phyloP scores from a whole-genome alignment of 441 rosid genomes.

The Croton laevigatus region DNA sequence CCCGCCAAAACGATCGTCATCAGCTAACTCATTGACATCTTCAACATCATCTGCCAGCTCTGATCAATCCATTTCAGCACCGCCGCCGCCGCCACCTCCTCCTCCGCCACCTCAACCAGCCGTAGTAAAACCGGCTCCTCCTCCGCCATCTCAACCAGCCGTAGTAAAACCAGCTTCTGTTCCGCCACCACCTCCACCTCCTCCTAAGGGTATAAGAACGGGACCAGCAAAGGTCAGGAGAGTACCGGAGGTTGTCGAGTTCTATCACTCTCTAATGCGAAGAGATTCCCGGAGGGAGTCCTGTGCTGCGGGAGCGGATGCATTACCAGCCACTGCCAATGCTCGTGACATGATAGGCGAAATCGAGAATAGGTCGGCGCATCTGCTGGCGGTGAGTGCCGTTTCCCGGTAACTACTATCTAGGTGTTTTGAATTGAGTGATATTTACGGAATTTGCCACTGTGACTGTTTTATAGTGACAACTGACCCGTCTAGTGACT shows the following conservation, averaged over 20 bases:
- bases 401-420: background rate
- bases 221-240: constrained; percentile 72
- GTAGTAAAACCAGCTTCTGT: background rate
- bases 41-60: constrained; percentile 23
- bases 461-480: constrained; percentile 20
- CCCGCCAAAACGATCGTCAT: constrained; percentile 63
- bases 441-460: constrained; percentile 43
- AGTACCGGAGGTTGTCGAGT: constrained; percentile 94
- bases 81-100: constrained; percentile 36
- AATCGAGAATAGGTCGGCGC: constrained; percentile 91
- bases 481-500: constrained; percentile 32
- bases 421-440: constrained; percentile 13
- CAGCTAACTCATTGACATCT: constrained; percentile 9
- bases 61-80: constrained; percentile 26
- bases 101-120: too few relatives aligned
- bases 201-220: constrained; percentile 39
- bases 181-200: constrained; percentile 64
- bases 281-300: constrained; percentile 79
- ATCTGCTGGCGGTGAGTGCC: constrained; percentile 77
- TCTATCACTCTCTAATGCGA: constrained; percentile 92
- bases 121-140: too few relatives aligned
- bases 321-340: constrained; percentile 46
- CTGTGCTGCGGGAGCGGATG: constrained; percentile 44
- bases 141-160: constrained; percentile 19
- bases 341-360: constrained; percentile 98